These are phyloP conservation scores for Barnettozyma siamensis DNA, from an alignment of 805 yeast genomes.

Conservation along the genomic window DNA sequence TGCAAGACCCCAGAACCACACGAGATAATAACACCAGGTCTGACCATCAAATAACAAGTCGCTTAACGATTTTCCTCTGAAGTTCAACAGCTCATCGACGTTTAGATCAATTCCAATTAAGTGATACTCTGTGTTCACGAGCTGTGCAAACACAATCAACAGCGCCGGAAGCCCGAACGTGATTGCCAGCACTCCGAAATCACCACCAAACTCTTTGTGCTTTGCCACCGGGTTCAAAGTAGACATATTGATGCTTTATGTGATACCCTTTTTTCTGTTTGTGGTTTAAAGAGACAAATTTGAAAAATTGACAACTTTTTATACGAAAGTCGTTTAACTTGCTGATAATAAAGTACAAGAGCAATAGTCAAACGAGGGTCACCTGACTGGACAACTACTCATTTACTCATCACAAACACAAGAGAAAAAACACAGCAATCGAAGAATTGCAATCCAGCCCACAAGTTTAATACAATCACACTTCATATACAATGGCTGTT, in stretches of 20 bases:
- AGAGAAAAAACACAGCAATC: too few relatives aligned
- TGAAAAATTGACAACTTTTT: background rate
- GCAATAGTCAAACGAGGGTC: too few relatives aligned
- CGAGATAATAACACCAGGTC: constrained; percentile 58
- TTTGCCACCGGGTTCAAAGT: constrained; percentile 63
- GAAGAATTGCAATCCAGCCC: too few relatives aligned
- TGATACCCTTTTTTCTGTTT: too few relatives aligned
- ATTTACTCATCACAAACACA: too few relatives aligned
- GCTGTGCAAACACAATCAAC: constrained; percentile 51
- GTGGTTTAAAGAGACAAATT: background rate
- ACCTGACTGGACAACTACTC: too few relatives aligned
- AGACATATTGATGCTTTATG: constrained; percentile 2
- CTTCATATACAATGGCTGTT: constrained; percentile 17
- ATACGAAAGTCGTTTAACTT: too few relatives aligned
- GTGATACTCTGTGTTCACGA: constrained; percentile 55
- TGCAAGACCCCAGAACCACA: constrained; percentile 69
- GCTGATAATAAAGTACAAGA: too few relatives aligned
- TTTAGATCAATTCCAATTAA: constrained; percentile 44
- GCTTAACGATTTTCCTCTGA: constrained; percentile 29
- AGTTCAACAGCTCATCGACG: constrained; percentile 30
- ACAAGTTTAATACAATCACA: too few relatives aligned
- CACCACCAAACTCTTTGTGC: constrained; percentile 73
- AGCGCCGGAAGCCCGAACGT: constrained; percentile 63
- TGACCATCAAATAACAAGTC: constrained; percentile 35
- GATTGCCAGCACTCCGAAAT: constrained; percentile 64